Evolutionary conservation across 2,329 filamentous ascomycete genomes (phyloP), one percentile per base, ranked within the genome.

Genomic region (Fonsecaea multimorphosa): DNA sequence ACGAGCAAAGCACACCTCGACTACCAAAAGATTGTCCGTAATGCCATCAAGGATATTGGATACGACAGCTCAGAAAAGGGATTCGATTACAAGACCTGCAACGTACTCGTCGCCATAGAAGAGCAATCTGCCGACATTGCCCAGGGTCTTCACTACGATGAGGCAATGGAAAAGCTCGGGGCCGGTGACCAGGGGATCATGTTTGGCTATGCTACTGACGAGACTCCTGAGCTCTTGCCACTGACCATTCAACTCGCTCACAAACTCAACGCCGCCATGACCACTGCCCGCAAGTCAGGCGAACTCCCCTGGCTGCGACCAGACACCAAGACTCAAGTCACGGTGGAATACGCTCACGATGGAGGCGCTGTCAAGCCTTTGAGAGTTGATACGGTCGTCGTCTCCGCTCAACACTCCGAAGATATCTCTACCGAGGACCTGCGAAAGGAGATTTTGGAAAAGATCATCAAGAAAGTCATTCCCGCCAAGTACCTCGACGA

Each of bases 181-280:
- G 95, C 95, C 70, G 95, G 95, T 90, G 95, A 99, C 84, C 95
- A 99, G 87, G 95, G 95, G 86, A 97, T 99, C 87, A 99, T 99
- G 95, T 99, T 99, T 83, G 95, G 95, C 76, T 99, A 99, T 87
- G 95, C 95, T 81, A 97, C 95, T 76, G 95, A 99, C 78, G 95
- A 99, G 88, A 98, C 95, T 76, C 93, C 94, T 69, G 95, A 99
- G 85, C 88, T 96, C 75, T 91, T 98, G 79, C 95, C 95, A 73
- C 86, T 99, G 77, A 98, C 94, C 76, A 87, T 98, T 74, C 87
- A 94, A 76, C 89, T 98, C 78, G 91, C 95, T 77, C 95, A 99
- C 89, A 93, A 93, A 87, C 91, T 99, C 75, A 99, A 99, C 85
- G 86, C 89, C 78, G 92, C 92, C 81, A 96, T 99, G 93, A 91